phyloP scores from a whole-genome alignment of 345 rosid genomes.

The Eucalyptus sideroxylon region DNA sequence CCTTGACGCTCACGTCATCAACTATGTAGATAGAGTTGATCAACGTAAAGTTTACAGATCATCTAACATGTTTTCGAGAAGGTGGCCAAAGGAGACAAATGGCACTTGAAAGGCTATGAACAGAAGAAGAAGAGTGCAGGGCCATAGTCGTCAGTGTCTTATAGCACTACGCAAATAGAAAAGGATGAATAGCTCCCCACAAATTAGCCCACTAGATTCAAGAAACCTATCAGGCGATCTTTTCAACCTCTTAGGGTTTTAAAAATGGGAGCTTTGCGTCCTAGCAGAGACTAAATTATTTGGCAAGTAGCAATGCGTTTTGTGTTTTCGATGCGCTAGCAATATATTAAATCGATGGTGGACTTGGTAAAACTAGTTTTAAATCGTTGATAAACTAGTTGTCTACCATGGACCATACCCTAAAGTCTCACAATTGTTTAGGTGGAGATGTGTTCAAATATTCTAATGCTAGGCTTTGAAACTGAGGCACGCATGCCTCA shows the following conservation, averaged over 20 bases:
- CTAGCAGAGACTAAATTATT: no score
- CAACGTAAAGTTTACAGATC: not conserved
- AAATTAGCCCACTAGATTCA: not conserved
- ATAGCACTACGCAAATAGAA: not conserved
- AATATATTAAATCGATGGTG: no score
- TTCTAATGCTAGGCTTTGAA: no score
- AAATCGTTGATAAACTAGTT: no score
- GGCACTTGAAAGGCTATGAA: not conserved
- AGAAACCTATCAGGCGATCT: not conserved
- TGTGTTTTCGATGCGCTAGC: no score
- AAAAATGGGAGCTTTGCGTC: not conserved
- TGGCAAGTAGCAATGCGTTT: no score
- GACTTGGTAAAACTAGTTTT: no score
- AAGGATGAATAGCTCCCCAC: not conserved
- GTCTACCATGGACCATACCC: no score
- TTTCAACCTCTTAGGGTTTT: not conserved
- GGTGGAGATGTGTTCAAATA: no score
- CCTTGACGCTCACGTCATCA: not conserved
- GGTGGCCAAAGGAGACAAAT: not conserved
- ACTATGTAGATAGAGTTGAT: not conserved
- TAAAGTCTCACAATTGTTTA: no score
- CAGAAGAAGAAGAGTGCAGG: not conserved
- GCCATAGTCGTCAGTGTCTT: not conserved
- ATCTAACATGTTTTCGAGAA: not conserved
- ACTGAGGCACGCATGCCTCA: no score